Base-by-base conservation (phyloP, 2,329 filamentous ascomycete genomes). In the Cladosporium colombiae region DNA sequence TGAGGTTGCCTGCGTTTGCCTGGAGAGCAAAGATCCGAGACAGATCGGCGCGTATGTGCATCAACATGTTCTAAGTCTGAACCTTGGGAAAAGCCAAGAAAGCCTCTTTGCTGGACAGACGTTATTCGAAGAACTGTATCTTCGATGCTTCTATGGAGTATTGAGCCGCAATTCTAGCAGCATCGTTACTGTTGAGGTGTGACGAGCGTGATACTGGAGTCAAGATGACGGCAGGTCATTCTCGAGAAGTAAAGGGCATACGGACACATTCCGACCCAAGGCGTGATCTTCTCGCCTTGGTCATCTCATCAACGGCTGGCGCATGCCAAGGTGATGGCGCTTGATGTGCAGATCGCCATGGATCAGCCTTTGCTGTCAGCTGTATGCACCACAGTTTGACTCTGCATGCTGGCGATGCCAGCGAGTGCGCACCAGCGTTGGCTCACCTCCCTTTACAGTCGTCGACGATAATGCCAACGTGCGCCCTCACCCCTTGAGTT, bases 291-390 rank as follows among this genome's bases (percentile, higher is more conserved):
- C 40, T 46, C 40, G n/a, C 40, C 14, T 46, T 21, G 52, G 29
- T 18, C 49, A 18, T 4, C 1, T 53, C 49, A 53, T 16, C 23
- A 53, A 16, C 25, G 16, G 27, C 49, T 56, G 29, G 52, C 29
- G 21, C 29, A 13, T 56, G 52, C 52, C 52, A 56, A 56, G 52
- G 29, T 35, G 16, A 56, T 56, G 52, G 52, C 52, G 29, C 18
- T 31, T 31, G 29, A 14, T 29, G 29, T 56, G n/a, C 16, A 21
- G 52, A 56, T 56, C 52, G 52, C 21, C 52, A 56, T 5, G 16
- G 25, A 33, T 6, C 52, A 13, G 23, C 27, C 33, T 16, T 27
- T 55, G 52, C 52, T 5, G 16, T 27, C 52, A 56, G 40, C 40
- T 21, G n/a, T n/a, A 46, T 46, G 40, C 40, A 46, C 40, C 8